Base-by-base conservation (phyloP, 208 protist genomes). In the Trypanosoma platydactyli region DNA sequence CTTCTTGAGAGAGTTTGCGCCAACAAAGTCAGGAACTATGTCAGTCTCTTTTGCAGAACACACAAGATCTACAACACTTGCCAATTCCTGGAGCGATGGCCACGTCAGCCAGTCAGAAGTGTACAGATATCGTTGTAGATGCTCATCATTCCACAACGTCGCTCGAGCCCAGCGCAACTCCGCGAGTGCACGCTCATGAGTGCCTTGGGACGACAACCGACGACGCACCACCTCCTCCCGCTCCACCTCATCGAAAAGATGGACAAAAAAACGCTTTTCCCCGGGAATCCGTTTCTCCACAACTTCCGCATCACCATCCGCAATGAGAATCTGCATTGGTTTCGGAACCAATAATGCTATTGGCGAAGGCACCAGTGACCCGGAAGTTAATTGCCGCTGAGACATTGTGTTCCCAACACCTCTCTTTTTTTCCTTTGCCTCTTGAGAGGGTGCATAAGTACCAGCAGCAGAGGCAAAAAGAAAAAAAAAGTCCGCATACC, bases 171-270 rank as follows among this genome's bases (percentile, higher is more conserved):
- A 84, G 9, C 67, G 70, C 29, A 92, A 69, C n/a, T 88, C 73
- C 18, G 68, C 51, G 5, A 89, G 53, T 20, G 68, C 55, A n/a
- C 22, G 54, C 61, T 69, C 56, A 44, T 93, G 79, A 4, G 73
- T 64, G 2, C 5, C 5, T 7, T 12, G 15, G 25, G 12, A 46
- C 5, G 22, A 12, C 16, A 40, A 5, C 0, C 42, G 29, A 18
- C 44, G 22, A 33, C 70, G 41, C 5, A 87, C 25, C 5, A 62
- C 63, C 5, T 84, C 67, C 35, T 54, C 30, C 3, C 89, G 84
- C 60, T 92, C 89, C 18, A 73, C 62, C 48, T 88, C 89, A 61
- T 88, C 84, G 52, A 79, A 65, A 42, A 95, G 61, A 59, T 82
- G 78, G 13, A 95, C 24, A 54, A 88, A 87, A 35, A 77, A 72